Base-by-base conservation (phyloP, 2,329 filamentous ascomycete species). In the Ceratocystis variospora region DNA sequence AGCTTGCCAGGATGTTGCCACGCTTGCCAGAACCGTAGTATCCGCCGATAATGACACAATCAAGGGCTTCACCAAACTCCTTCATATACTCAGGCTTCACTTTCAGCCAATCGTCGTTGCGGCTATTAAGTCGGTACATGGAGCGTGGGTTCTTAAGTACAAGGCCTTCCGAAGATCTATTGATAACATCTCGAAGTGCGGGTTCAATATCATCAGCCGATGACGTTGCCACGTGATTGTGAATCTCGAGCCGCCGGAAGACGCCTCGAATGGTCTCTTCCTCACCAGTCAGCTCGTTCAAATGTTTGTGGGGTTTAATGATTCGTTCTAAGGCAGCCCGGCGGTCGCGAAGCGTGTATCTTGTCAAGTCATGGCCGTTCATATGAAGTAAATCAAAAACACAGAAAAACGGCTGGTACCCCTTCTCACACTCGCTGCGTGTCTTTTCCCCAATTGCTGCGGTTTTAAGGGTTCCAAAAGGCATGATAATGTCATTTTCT, bases 71-170 rank as follows among this genome's bases (percentile, higher is more conserved):
- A 68, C 94, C 94, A 73, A 94, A 96, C 69, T 96, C 93, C 1
- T 87, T 87, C 92, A 97, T 96, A 75, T 99, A 99, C 70, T 99
- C 94, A 0, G 94, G 94, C 72, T 99, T 99, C 7, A 99, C 92
- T 74, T 99, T 99, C 77, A 96, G 87, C 94, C 94, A 99, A 75
- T 96, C 90, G 71, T 96, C 89, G 71, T 95, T 94, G 61, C 94
- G 87, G 70, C 90, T 89, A 72, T 96, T 96, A 8, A 97, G 80
- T 5, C 85, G 82, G 74, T 99, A 99, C 72, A 84, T 82, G 0
- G 92, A 96, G 4, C 87, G 82, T 6, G 94, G 94, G 69, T 96
- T 97, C 78, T 99, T 99, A 64, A 97, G 77, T 0, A 99, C 91
- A 0, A 97, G 79, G 1, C 94, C 94, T 74, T 97, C 94, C 0